These are phyloP conservation scores for Corchorus olitorius DNA, from an alignment of 345 rosid species.

Conservation along the genomic window DNA sequence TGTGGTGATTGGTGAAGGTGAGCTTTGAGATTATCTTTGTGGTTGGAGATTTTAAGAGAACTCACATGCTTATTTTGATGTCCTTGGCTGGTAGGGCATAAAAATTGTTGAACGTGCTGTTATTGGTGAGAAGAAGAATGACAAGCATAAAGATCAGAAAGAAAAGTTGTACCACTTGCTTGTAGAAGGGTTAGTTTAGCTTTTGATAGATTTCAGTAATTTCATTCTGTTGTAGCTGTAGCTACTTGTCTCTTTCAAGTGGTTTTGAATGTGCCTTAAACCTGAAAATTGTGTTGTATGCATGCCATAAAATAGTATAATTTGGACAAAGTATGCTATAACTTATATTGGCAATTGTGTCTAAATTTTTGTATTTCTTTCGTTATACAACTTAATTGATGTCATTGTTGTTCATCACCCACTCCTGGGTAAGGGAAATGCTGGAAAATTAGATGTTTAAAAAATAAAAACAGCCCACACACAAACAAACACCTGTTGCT, in stretches of 20 bases:
- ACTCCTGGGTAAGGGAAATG: not conserved
- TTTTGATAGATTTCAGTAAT: not conserved
- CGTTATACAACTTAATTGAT: not conserved
- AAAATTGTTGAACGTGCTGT: no score
- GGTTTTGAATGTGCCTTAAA: not conserved
- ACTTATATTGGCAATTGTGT: not conserved
- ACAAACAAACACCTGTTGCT: no score
- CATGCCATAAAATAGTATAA: not conserved
- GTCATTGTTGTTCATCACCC: not conserved
- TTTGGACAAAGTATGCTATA: not conserved
- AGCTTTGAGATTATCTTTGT: no score
- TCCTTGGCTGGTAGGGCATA: no score
- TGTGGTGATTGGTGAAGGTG: no score
- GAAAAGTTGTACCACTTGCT: no score
- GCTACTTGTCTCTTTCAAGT: constrained; percentile 1
- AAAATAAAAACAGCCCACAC: no score
- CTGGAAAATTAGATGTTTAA: not conserved
- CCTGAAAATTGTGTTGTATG: constrained; percentile 1
- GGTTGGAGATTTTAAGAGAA: no score
- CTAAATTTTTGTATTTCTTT: not conserved
- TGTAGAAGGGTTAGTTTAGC: constrained; percentile 84
- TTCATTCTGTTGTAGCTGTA: not conserved
- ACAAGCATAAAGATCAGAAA: no score
- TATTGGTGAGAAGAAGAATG: no score
- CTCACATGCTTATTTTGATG: no score